Evolutionary conservation across 441 rosid genomes (phyloP), one percentile per base, ranked within the genome.

Genomic region (Croton setiger): DNA sequence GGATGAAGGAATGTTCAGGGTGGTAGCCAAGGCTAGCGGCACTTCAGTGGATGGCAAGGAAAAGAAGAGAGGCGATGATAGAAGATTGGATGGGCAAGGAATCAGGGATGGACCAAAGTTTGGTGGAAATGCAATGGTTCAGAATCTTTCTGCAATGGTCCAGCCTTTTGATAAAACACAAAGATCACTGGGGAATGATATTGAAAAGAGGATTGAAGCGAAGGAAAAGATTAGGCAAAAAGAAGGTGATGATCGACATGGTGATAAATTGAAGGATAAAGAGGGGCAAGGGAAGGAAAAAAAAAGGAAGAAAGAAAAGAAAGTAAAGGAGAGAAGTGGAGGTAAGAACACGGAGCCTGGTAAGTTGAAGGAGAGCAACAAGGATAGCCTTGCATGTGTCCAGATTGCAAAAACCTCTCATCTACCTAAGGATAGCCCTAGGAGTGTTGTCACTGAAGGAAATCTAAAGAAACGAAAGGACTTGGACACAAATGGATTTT

Each of bases 391-490:
- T 62, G 18, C 71, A 1, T 76, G 53, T 67, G 67, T 44, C 49
- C 59, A 69, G 66, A 69, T 37, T 62, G 63, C 55, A 44, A 80
- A 74, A 64, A 57, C 66, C 53, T 65, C 74, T 18, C 75, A 68
- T 60, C 71, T 64, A 60, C 60, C 57, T 23, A 69, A 69, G 73
- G 84, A 72, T 53, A 56, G 73, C 65, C 54, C 66, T 79, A 73
- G 65, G 60, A 72, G 70, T 73, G 67, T 63, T 68, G 51, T 63
- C 0, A 12, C 60, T 53, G 85, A 79, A 58, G 80, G 76, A 67
- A 74, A 58, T 67, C 80, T 73, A 64, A 81, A 85, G 76, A 86
- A 86, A 49, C 84, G 88, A 51, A 84, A 84, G 72, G 84, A 80
- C 69, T 75, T 4, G 63, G 85, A 80, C 77, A 69, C 76, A 48